Percentiles rank a stretch among this genome's conserved stretches.
Conservation (phyloP, 2,329 filamentous ascomycete species). For the Cercospora janseana region DNA sequence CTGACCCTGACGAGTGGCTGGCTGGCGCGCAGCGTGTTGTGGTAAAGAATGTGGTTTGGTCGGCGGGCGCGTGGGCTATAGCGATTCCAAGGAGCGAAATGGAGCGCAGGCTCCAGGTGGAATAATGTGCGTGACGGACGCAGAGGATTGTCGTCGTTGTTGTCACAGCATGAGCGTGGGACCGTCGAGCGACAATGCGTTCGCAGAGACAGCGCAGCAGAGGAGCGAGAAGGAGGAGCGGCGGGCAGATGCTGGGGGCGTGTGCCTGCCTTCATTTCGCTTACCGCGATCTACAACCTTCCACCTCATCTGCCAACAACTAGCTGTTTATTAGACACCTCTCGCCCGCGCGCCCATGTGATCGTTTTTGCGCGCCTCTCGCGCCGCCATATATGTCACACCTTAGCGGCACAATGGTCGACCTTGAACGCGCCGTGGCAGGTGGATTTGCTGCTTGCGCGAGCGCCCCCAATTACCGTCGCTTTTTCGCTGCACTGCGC, state of each 20-base stretch:
- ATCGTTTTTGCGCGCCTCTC: not conserved
- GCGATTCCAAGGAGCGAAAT: constrained; percentile 22
- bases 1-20: constrained; percentile 13
- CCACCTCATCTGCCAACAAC: constrained; percentile 6
- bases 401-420: not conserved
- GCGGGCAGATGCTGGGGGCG: not conserved
- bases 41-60: constrained; percentile 20
- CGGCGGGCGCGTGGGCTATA: constrained; percentile 16
- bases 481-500: too few relatives aligned
- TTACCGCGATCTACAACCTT: constrained; percentile 3
- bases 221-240: constrained; percentile 5
- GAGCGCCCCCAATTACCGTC: too few relatives aligned
- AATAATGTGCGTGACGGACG: constrained; percentile 19
- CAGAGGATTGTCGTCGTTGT: constrained; percentile 11
- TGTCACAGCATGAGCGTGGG: constrained; percentile 20
- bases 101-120: constrained; percentile 21
- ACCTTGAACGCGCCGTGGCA: not conserved
- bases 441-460: too few relatives aligned
- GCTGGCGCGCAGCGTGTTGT: constrained; percentile 16
- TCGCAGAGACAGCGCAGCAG: not conserved
- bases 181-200: constrained; percentile 9
- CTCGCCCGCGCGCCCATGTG: not conserved
- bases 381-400: constrained; percentile 1
- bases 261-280: constrained; percentile 11
- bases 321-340: constrained; percentile 3